Base-by-base conservation (phyloP, 23 red algal genomes). In the Chondrus crispus region DNA sequence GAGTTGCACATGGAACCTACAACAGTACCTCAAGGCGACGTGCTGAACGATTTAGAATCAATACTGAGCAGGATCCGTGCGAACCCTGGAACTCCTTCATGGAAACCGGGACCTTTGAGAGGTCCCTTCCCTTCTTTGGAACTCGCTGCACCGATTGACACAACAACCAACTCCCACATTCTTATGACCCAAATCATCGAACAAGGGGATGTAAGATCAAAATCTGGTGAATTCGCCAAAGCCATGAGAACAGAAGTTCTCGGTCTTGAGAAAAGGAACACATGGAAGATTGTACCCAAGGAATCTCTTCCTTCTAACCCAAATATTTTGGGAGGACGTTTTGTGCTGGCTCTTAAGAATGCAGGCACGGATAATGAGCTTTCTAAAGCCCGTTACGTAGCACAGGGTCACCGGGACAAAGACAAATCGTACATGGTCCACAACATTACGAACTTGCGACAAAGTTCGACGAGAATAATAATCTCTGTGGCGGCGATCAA, bases 281-380 rank as follows among this genome's bases (percentile, higher is more conserved):
- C 39, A 24, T 76, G 71, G 71, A 76, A 48, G 43, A 24, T 48
- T 24, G 71, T 76, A 48, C 39, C 5, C 39, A 76, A 76, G 19
- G 24, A 20, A 76, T 26, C 33, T 24, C 24, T 40, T 40, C 71
- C 71, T 38, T 13, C 37, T 13, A 76, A 43, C 44, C 6, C 71
- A 76, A 76, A 76, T 38, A 76, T 76, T 20, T 48, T 76, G 37
- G 28, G 28, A 8, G 11, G 39, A 46, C 33, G 71, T 22, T 83
- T 83, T 83, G 45, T 83, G 24, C 52, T 60, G 30, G 4, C 78
- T 53, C 29, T 83, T 29, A 83, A 83, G 55, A 47, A 83, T 40
- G 46, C 55, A 32, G 44, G 52, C 5, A 53, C 78, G n/a, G 52
- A 51, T n/a, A 83, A 51, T 26, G 48, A 54, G 35, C 4, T 53